Evolutionary conservation across 345 rosid species (phyloP).

Genomic region (Iberis pinnata): DNA sequence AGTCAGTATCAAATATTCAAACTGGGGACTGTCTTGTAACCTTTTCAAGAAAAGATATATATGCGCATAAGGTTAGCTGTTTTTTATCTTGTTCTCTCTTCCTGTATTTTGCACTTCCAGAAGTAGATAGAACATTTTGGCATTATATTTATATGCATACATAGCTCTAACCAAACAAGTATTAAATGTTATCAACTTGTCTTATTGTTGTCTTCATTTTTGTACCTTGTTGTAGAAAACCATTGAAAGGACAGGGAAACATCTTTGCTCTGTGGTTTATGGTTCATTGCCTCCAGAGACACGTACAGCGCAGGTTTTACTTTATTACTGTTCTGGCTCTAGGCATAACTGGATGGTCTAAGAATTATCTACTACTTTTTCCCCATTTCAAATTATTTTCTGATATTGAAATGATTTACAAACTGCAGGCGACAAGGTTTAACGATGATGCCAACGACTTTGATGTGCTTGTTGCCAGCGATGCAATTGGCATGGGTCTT

Average conservation of each 20-base stretch:
- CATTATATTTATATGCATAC: slow-evolving; percentile 1
- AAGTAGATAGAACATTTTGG: not conserved
- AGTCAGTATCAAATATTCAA: slow-evolving; percentile 51
- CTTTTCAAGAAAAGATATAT: slow-evolving; percentile 71
- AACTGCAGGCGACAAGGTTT: slow-evolving; percentile 79
- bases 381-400: not conserved
- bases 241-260: slow-evolving; percentile 58
- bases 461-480: slow-evolving; percentile 97
- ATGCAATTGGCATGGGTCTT: slow-evolving; percentile 98
- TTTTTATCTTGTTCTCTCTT: slow-evolving; percentile 15
- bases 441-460: slow-evolving; percentile 73
- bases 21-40: slow-evolving; percentile 82
- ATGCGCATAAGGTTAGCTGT: slow-evolving; percentile 55
- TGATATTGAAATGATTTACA: slow-evolving; percentile 28
- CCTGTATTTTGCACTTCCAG: not conserved
- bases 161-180: not conserved
- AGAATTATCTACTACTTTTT: not conserved
- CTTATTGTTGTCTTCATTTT: not conserved
- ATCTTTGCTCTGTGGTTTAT: slow-evolving; percentile 90
- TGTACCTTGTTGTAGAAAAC: slow-evolving; percentile 37
- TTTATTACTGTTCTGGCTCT: slow-evolving; percentile 19
- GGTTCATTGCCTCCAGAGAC: slow-evolving; percentile 92
- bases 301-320: slow-evolving; percentile 80
- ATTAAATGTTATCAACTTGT: not conserved
- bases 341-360: slow-evolving; percentile 2